These are phyloP conservation scores for Ramularia collo-cygni DNA, from an alignment of 2,329 filamentous ascomycete species.

Conservation along the genomic window DNA sequence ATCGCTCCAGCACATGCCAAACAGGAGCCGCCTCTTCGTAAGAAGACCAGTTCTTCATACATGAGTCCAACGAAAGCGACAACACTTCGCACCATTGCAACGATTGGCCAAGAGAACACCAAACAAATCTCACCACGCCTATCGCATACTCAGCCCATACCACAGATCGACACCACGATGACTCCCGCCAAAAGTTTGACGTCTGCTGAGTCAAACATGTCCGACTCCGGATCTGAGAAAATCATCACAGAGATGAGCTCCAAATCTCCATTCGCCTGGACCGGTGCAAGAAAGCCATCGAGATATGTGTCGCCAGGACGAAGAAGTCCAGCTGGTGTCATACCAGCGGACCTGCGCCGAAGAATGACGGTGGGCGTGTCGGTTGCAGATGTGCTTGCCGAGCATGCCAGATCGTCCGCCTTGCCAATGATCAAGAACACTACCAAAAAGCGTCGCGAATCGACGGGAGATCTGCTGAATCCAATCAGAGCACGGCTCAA, in stretches of 20 bases:
- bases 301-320: neutral
- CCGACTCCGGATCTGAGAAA: constrained; percentile 1
- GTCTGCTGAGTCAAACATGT: neutral
- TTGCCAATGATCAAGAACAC: constrained; percentile 18
- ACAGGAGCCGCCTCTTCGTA: constrained; percentile 12
- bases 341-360: neutral
- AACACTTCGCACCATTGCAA: constrained; percentile 22
- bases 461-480: constrained; percentile 16
- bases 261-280: neutral
- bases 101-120: constrained; percentile 13
- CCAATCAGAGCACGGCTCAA: constrained; percentile 19
- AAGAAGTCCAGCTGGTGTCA: neutral
- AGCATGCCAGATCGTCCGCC: constrained; percentile 12
- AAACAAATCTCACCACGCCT: constrained; percentile 6
- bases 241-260: neutral
- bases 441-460: constrained; percentile 13
- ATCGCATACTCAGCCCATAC: constrained; percentile 1
- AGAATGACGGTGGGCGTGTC: constrained; percentile 6
- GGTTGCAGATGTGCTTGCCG: constrained; percentile 10
- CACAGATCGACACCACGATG: constrained; percentile 7
- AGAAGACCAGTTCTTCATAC: constrained; percentile 25
- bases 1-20: neutral
- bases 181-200: neutral
- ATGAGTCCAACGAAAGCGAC: constrained; percentile 28
- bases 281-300: neutral